Conservation (phyloP, 495 filamentous ascomycete species). For the Cladorrhinum samala region DNA sequence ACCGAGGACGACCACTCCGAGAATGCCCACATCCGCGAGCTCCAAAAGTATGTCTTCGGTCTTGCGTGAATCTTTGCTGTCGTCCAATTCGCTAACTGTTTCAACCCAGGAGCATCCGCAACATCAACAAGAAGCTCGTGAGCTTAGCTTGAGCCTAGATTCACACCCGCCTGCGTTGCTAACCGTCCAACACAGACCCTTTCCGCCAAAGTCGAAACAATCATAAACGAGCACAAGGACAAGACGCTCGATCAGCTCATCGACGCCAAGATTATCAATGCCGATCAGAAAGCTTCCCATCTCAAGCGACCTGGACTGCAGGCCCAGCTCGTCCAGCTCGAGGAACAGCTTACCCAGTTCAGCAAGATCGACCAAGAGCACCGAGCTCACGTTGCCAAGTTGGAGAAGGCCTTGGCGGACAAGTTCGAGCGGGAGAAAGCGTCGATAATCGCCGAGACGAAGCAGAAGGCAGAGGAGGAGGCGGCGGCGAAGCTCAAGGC, state of each 20-base stretch:
- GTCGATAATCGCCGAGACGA: conserved; percentile 49
- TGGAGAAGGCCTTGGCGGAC: conserved; percentile 63
- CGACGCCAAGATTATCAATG: conserved; percentile 75
- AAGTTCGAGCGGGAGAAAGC: conserved; percentile 66
- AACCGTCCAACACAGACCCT: conserved; percentile 51
- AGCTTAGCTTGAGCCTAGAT: conserved; percentile 31
- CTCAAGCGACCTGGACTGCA: conserved; percentile 86
- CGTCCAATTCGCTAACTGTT: conserved; percentile 8
- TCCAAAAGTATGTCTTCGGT: conserved; percentile 65
- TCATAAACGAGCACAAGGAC: conserved; percentile 69
- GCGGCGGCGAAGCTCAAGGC: conserved; percentile 45
- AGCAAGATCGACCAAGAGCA: conserved; percentile 77
- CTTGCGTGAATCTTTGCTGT: background rate
- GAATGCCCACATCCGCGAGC: conserved; percentile 71
- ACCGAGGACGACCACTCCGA: conserved; percentile 53
- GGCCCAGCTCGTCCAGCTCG: conserved; percentile 62
- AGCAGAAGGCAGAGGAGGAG: conserved; percentile 53
- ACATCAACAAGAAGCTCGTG: conserved; percentile 82
- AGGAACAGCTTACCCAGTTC: conserved; percentile 78
- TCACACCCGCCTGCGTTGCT: conserved; percentile 7
- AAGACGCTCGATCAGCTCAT: conserved; percentile 83
- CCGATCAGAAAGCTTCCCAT: conserved; percentile 83
- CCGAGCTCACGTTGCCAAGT: conserved; percentile 57
- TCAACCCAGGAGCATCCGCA: conserved; percentile 66
- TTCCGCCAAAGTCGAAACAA: conserved; percentile 68